Percentiles rank a stretch among this genome's conserved stretches.
Evolutionary conservation across 495 filamentous ascomycete species (phyloP).

Genomic region (Neurospora sp.): DNA sequence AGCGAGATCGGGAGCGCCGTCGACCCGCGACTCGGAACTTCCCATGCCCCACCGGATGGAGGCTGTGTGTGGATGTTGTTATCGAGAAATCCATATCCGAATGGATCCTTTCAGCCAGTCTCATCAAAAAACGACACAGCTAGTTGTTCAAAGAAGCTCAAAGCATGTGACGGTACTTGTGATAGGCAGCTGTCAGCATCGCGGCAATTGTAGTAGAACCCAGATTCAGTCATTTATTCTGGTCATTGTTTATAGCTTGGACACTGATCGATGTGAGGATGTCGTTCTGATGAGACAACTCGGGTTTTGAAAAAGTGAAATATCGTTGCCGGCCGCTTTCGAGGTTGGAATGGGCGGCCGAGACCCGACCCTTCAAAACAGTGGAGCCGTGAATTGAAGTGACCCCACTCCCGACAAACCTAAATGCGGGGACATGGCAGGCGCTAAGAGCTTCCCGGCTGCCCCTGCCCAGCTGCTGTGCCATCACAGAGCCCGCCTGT

Average conservation of each 20-base stretch:
- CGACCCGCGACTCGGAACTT: neutral
- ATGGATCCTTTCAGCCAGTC: neutral
- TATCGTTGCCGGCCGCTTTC: neutral
- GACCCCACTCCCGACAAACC: neutral
- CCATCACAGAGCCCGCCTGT: neutral
- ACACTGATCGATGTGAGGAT: neutral
- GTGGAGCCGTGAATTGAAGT: neutral
- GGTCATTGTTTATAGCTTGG: neutral
- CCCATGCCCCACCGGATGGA: neutral
- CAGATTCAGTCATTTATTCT: too few relatives aligned
- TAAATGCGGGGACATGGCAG: neutral
- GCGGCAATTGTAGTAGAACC: too few relatives aligned
- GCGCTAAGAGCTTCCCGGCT: neutral
- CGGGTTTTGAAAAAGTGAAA: neutral
- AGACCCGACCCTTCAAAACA: neutral
- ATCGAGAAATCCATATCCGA: neutral
- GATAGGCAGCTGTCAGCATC: too few relatives aligned
- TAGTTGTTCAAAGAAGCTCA: neutral
- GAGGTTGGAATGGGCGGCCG: neutral
- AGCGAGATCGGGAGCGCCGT: neutral
- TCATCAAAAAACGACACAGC: neutral
- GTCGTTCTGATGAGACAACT: neutral
- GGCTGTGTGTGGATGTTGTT: neutral
- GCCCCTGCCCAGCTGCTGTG: conserved; percentile 5
- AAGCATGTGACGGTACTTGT: neutral